These are phyloP conservation scores for Suhomyces taliae DNA, from an alignment of 1,139 yeast genomes.

Conservation along the genomic window DNA sequence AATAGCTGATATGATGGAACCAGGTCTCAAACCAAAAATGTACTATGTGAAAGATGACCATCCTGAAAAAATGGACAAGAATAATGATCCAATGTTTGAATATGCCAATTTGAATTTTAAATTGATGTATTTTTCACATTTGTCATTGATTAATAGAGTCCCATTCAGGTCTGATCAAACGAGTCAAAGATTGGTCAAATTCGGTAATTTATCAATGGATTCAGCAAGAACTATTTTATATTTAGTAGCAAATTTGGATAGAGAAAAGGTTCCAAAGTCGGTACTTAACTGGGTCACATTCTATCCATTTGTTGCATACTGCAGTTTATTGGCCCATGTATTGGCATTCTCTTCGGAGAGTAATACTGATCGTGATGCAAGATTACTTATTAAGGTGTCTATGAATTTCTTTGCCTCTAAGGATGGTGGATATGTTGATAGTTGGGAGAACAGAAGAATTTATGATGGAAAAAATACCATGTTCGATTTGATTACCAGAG, in stretches of 20 bases:
- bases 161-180: constrained; percentile 11
- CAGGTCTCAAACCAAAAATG: constrained; percentile 19
- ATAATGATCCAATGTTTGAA: constrained; percentile 3
- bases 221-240: constrained; percentile 12
- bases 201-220: constrained; percentile 13
- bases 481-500: constrained; percentile 15
- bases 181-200: constrained; percentile 5
- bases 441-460: constrained; percentile 10
- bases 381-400: constrained; percentile 14
- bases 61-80: neutral
- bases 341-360: constrained; percentile 5
- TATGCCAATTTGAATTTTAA: constrained; percentile 10
- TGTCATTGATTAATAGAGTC: constrained; percentile 14
- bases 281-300: constrained; percentile 32
- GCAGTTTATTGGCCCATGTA: constrained; percentile 9
- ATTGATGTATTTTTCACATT: constrained; percentile 12
- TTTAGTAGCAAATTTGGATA: constrained; percentile 9
- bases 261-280: constrained; percentile 20
- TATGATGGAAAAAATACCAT: constrained; percentile 10
- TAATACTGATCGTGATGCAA: constrained; percentile 14
- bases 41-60: constrained; percentile 1
- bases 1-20: constrained; percentile 20
- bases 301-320: constrained; percentile 24
- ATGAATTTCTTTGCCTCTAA: constrained; percentile 15
- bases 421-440: neutral